Conservation (phyloP, 495 filamentous ascomycete genomes). For the Amniculicola lignicola region DNA sequence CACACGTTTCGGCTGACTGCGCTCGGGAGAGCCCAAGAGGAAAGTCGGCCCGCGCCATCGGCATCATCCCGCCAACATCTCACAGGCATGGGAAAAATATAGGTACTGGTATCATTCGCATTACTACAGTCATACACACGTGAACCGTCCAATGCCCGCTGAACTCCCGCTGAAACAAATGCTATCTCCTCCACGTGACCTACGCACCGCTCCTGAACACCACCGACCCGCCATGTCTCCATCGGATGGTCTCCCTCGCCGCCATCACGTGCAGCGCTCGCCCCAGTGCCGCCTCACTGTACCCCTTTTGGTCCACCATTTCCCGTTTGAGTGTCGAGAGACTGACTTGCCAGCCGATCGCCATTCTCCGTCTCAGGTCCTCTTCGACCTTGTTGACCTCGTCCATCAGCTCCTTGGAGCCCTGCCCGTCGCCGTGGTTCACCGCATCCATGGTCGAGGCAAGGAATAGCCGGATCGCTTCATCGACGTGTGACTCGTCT, state of each 20-base stretch:
- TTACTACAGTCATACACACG: too few relatives aligned
- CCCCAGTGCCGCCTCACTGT: constrained; percentile 78
- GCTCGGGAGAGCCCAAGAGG: too few relatives aligned
- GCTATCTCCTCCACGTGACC: too few relatives aligned
- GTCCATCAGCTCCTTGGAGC: constrained; percentile 82
- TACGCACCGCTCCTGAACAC: constrained; percentile 75
- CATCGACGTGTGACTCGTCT: constrained; percentile 88
- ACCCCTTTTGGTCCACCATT: constrained; percentile 84
- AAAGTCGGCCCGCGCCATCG: too few relatives aligned
- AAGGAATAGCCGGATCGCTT: constrained; percentile 95
- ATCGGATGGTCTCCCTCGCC: constrained; percentile 84
- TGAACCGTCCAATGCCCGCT: too few relatives aligned
- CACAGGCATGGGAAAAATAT: too few relatives aligned
- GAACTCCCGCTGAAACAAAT: too few relatives aligned
- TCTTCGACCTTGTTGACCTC: constrained; percentile 86
- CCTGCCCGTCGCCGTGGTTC: constrained; percentile 76
- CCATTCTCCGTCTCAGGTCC: constrained; percentile 81
- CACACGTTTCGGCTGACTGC: too few relatives aligned
- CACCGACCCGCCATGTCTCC: constrained; percentile 82
- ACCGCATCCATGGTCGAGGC: constrained; percentile 98
- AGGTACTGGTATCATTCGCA: too few relatives aligned
- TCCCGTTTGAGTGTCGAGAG: constrained; percentile 81
- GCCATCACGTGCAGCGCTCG: constrained; percentile 82
- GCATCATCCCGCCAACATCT: too few relatives aligned
- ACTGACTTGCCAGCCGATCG: constrained; percentile 93